These are phyloP conservation scores for Dimocarpus longan DNA, from an alignment of 345 rosid species.

Conservation along the genomic window DNA sequence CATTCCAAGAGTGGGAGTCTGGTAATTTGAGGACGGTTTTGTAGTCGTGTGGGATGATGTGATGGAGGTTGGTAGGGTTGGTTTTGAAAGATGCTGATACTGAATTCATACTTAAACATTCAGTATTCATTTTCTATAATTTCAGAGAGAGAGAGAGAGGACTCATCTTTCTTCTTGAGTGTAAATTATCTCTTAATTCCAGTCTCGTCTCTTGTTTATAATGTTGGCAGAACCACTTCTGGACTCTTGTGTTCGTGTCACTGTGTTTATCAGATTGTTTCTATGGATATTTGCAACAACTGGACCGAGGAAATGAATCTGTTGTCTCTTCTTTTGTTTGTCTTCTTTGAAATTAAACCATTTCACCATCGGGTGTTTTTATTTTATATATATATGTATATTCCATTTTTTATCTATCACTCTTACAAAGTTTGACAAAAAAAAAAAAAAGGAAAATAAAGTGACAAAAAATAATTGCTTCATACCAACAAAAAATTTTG, in stretches of 20 bases:
- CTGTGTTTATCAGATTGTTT: neutral
- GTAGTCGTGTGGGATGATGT: slow-evolving; percentile 34
- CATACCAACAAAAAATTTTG: no score
- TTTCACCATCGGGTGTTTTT: neutral
- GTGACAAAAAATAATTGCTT: no score
- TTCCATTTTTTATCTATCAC: no score
- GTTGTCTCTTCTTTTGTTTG: neutral
- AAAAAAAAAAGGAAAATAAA: no score
- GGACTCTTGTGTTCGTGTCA: neutral
- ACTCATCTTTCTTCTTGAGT: neutral
- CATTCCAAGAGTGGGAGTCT: slow-evolving; percentile 25
- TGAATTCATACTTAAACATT: slow-evolving; percentile 18
- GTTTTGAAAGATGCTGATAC: slow-evolving; percentile 22
- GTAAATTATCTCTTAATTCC: neutral
- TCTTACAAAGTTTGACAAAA: no score
- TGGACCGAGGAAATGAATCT: slow-evolving; percentile 3
- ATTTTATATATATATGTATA: no score
- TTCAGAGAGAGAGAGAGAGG: neutral
- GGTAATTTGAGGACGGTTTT: slow-evolving; percentile 21
- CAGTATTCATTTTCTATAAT: neutral
- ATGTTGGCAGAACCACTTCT: slow-evolving; percentile 6
- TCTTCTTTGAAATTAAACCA: neutral
- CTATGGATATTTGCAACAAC: slow-evolving; percentile 11
- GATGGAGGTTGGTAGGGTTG: slow-evolving; percentile 9
- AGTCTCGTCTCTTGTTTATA: slow-evolving; percentile 2